Evolutionary conservation across 2,329 filamentous ascomycete species (phyloP).

Genomic region (Alternaria angustiovoidea): DNA sequence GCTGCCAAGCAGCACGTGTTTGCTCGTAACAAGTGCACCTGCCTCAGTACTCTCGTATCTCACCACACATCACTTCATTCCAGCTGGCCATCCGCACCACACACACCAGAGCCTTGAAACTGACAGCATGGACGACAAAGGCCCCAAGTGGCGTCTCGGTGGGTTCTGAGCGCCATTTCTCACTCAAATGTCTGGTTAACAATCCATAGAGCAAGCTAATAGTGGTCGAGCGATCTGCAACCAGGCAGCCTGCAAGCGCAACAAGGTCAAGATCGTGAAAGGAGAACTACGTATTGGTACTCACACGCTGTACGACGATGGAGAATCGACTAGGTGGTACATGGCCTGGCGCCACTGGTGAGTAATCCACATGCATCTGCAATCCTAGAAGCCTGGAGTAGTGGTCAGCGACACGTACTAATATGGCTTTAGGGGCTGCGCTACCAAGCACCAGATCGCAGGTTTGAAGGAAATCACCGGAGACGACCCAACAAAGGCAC

Average conservation of each 20-base stretch:
- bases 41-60: background rate
- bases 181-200: background rate
- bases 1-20: background rate
- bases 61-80: background rate
- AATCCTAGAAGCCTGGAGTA: too few relatives aligned
- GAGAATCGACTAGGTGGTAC: slow-evolving; percentile 66
- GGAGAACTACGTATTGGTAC: slow-evolving; percentile 79
- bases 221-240: slow-evolving; percentile 60
- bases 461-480: slow-evolving; percentile 67
- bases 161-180: background rate
- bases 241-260: slow-evolving; percentile 74
- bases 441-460: slow-evolving; percentile 75
- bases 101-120: background rate
- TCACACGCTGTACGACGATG: slow-evolving; percentile 65
- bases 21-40: background rate
- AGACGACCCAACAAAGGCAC: slow-evolving; percentile 69
- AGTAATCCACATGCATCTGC: slow-evolving; percentile 33
- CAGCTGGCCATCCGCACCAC: too few relatives aligned
- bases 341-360: slow-evolving; percentile 82
- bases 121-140: slow-evolving; percentile 5
- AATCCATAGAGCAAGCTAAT: slow-evolving; percentile 18
- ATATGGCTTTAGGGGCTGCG: slow-evolving; percentile 73
- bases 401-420: background rate
- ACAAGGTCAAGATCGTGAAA: slow-evolving; percentile 68
- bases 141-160: slow-evolving; percentile 29